Base-by-base conservation (phyloP, 257 asterid species). In the Paulownia fortunei region DNA sequence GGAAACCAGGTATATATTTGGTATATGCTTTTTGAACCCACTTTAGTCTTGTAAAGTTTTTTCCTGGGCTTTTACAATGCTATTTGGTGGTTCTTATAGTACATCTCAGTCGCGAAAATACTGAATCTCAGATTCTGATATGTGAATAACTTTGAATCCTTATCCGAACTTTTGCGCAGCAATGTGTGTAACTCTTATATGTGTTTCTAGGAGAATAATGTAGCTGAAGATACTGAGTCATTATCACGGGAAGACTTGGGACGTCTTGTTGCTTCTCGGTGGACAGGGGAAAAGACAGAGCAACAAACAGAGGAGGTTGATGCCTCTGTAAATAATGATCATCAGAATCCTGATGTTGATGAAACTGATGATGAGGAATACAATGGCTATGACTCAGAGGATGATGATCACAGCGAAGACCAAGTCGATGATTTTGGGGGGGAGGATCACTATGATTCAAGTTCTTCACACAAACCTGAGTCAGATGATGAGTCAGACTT, bases 161-260 rank as follows among this genome's bases (percentile, higher is more conserved):
- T 42, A 27, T 59, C 66, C 64, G 36, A 70, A 60, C 52, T 69
- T 21, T 62, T 70, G 42, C 21, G 66, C 13, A 76, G 80, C 41
- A 58, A 30, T 67, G 26, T 23, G 11, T 21, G 44, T 32, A 76
- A 70, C 66, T 27, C 34, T 52, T 65, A 26, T 72, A 74, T 61
- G 81, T 64, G 39, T 70, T 85, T 81, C 69, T 82, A 95, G 98
- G 91, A 82, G 85, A 84, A 82, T 80, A 83, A 81, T 77, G 82
- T 63, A 42, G 80, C 78, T 80, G 91, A 80, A 78, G 84, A 81
- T 79, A 68, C 78, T 8, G 94, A 87, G 49, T 87, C 98, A 76
- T 86, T 93, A 81, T 93, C 99, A 59, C 88, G 83, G 84, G 99
- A 95, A 85, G 99, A 95, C 84, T 82, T 95, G 61, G 99, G 99